These are phyloP conservation scores for Ambrosia trifida DNA, from an alignment of 129 eudicot species.

Conservation along the genomic window DNA sequence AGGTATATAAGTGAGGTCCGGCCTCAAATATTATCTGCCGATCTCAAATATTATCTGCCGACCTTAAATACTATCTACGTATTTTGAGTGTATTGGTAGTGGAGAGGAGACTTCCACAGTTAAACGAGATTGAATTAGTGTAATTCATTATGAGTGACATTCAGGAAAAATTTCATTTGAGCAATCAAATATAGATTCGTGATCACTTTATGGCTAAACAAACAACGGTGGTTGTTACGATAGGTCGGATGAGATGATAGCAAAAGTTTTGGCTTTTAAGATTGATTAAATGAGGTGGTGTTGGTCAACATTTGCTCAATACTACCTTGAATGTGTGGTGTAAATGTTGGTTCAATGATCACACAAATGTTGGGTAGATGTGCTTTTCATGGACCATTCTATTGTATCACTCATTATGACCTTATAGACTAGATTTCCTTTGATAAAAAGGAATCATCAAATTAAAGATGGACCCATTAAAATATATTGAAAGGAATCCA, in stretches of 20 bases:
- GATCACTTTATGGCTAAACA: too few species aligned
- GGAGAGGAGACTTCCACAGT: too few species aligned
- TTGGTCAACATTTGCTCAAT: slow-evolving; percentile 32
- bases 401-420: slow-evolving; percentile 36
- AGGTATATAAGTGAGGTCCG: too few species aligned
- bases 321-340: slow-evolving; percentile 28
- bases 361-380: slow-evolving; percentile 39
- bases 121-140: too few species aligned
- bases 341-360: slow-evolving; percentile 40
- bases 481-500: slow-evolving; percentile 24
- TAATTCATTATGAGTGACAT: too few species aligned
- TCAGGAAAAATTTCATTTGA: too few species aligned
- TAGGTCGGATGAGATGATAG: too few species aligned
- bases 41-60: too few species aligned
- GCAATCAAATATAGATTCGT: too few species aligned
- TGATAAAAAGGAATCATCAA: slow-evolving; percentile 23
- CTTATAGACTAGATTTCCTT: slow-evolving; percentile 39
- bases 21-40: too few species aligned
- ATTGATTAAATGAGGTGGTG: slow-evolving; percentile 22
- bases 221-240: background rate
- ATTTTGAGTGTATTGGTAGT: too few species aligned
- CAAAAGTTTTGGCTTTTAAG: slow-evolving; percentile 2
- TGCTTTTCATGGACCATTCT: slow-evolving; percentile 45
- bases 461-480: slow-evolving; percentile 16
- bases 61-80: too few species aligned